Evolutionary conservation across 305 asterid species (phyloP), one percentile per base, ranked within the genome.

Genomic region (Solanum hybrid): DNA sequence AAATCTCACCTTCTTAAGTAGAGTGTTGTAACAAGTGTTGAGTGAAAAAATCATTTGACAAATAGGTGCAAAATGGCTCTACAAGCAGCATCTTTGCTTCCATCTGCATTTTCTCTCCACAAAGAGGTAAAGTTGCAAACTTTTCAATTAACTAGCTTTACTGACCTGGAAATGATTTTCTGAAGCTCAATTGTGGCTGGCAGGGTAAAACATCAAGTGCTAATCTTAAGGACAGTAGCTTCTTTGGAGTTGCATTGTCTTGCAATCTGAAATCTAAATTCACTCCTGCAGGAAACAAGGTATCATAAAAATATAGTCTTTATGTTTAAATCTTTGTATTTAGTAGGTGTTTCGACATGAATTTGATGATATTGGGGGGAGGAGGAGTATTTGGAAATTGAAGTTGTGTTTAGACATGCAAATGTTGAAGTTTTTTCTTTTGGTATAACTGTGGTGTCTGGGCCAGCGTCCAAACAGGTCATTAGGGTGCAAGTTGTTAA

Each of bases 191-290:
- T 84, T 64, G 56, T 40, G 89, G 78, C 88, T 29, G 89, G 71
- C 89, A 96, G 98, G 93, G 92, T 71, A 96, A 93, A 92, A 88
- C 91, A 82, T 88, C 92, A 82, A 86, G 86, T 91, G 89, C 87
- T 80, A 31, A 90, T 37, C 69, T 94, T 6, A 95, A 95, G 90
- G 99, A 95, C 92, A 91, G 94, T 15, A 90, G 94, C 73, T 79
- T 95, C 12, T 95, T 95, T 92, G 99, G 99, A 94, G 93, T 93
- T 92, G 89, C 95, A 38, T 13, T 96, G 86, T 92, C 97, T 7
- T 90, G 84, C 78, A 84, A 90, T 84, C 88, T 90, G 78, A 95
- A 90, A 94, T 91, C 94, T 89, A 95, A 94, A 36, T 92, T 90
- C 85, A 86, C 92, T 82, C 92, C 89, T 88, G 60, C 89, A 80